Evolutionary conservation across 768 basidiomycete species (phyloP).

Genomic region (Hydnomerulius pinastri): DNA sequence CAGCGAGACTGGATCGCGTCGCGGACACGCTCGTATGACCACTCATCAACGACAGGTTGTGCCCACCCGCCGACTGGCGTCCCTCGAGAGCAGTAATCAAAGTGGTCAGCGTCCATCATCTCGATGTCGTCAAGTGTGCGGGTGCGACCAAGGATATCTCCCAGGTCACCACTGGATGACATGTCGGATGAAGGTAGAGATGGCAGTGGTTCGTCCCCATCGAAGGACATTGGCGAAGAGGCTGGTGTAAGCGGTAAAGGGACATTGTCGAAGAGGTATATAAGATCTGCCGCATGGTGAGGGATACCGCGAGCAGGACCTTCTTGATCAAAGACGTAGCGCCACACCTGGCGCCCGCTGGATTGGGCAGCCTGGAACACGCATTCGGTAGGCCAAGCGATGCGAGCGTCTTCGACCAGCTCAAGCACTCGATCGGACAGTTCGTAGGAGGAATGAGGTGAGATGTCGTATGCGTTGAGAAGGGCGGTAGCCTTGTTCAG

Average conservation of each 20-base stretch:
- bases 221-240: slow-evolving; percentile 34
- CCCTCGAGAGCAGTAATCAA: slow-evolving; percentile 12
- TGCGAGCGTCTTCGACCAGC: slow-evolving; percentile 70
- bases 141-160: slow-evolving; percentile 15
- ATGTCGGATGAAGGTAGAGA: slow-evolving; percentile 29
- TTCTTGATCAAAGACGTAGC: slow-evolving; percentile 84
- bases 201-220: slow-evolving; percentile 32
- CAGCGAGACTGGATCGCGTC: slow-evolving; percentile 74
- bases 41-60: slow-evolving; percentile 61
- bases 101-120: slow-evolving; percentile 24
- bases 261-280: slow-evolving; percentile 79
- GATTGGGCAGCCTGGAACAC: slow-evolving; percentile 51
- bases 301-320: slow-evolving; percentile 62
- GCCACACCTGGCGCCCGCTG: slow-evolving; percentile 66
- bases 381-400: slow-evolving; percentile 78
- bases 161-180: slow-evolving; percentile 25
- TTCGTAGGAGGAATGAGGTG: slow-evolving; percentile 62
- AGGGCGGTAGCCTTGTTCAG: slow-evolving; percentile 60
- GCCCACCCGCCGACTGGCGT: slow-evolving; percentile 48
- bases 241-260: slow-evolving; percentile 50
- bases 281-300: slow-evolving; percentile 71
- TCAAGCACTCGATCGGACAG: slow-evolving; percentile 70
- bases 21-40: slow-evolving; percentile 64
- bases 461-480: slow-evolving; percentile 73
- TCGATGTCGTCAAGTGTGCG: slow-evolving; percentile 28